Base-by-base conservation (phyloP, 768 basidiomycete species). In the Trametes cinnabarina region DNA sequence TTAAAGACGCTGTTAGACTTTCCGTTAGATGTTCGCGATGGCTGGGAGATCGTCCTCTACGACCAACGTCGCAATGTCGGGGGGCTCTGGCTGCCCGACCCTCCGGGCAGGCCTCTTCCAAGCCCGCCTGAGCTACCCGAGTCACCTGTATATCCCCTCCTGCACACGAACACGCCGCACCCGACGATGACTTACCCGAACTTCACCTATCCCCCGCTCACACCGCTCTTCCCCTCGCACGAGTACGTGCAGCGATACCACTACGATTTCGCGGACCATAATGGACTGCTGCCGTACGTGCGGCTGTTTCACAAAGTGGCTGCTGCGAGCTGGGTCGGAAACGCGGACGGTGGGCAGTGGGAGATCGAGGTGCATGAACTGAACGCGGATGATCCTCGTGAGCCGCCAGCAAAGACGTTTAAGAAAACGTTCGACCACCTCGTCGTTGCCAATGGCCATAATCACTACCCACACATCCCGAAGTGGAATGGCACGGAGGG, bases 151-250 rank as follows among this genome's bases (percentile, higher is more conserved):
- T 86, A 86, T 59, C 82, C 82, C 4, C 72, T 68, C 12, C 73
- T 86, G 17, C 77, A 68, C 55, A 82, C 80, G 14, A 85, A 85
- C 66, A 82, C 79, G 0, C 81, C 82, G 14, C 73, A 79, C 3
- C 83, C 83, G 2, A 76, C 74, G 9, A 85, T 85, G 82, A 79
- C 83, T 0, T 82, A 78, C 62, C 82, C 82, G n/a, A 66, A 72
- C 8, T 79, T 82, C 66, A 77, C 83, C 0, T 85, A 79, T 53
- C 78, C 76, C 0, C 78, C 77, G 0, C 71, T 73, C 6, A 83
- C 82, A 4, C 76, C 80, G 2, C 71, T 86, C 5, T 84, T 75
- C 64, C 77, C 84, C 1, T 68, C 70, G 2, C 79, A 82, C 55
- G 72, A 79, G 47, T 65, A 75, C 51, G 68, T 85, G 12, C 66